Percentiles rank a stretch among this genome's conserved stretches.
phyloP scores from a whole-genome alignment of 2,329 filamentous ascomycete genomes.

The Aspergillus jensenii region DNA sequence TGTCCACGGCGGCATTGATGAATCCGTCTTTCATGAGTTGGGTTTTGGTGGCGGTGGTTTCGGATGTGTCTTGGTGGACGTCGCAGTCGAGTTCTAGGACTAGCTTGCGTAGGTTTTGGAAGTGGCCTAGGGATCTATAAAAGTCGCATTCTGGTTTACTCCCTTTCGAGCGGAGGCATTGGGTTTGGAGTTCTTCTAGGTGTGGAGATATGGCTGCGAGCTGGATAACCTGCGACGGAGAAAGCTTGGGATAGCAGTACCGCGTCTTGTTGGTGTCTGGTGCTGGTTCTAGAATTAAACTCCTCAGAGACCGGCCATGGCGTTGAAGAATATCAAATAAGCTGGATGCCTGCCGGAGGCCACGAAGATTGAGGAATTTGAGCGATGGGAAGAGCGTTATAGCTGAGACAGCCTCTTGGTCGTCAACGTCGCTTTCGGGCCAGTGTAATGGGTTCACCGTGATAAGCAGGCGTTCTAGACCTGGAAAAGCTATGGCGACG shows the following conservation, averaged over 20 bases:
- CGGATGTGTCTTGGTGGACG: neutral
- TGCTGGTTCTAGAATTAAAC: neutral
- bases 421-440: neutral
- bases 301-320: neutral
- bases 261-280: neutral
- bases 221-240: neutral
- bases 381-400: neutral
- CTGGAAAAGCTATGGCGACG: neutral
- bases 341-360: neutral
- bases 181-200: conserved; percentile 4
- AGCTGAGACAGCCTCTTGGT: neutral
- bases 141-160: neutral
- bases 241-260: neutral
- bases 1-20: neutral
- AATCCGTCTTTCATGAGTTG: neutral
- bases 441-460: neutral
- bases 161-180: conserved; percentile 1
- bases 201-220: neutral
- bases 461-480: neutral
- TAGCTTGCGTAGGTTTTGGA: neutral
- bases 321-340: neutral
- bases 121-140: neutral
- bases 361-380: neutral
- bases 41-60: neutral
- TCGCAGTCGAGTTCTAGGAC: conserved; percentile 9